Conservation (phyloP, 2,329 filamentous ascomycete species). For the Elsinoe perseae region DNA sequence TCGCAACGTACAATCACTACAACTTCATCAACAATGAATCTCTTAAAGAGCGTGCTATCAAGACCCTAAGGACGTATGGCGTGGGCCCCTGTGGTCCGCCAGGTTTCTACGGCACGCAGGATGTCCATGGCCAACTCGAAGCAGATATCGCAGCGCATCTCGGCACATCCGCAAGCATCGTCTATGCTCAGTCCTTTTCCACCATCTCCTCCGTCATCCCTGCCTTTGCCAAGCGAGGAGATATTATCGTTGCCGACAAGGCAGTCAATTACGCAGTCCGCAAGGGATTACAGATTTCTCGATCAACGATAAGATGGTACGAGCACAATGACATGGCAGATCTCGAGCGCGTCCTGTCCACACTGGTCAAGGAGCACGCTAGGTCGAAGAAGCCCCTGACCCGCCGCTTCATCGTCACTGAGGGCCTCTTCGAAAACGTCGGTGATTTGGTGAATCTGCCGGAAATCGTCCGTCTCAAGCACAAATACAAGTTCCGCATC, state of each 20-base stretch:
- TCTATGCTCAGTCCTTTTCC: constrained; percentile 93
- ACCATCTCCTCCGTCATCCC: constrained; percentile 97
- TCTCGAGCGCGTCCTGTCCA: constrained; percentile 74
- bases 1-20: constrained; percentile 95
- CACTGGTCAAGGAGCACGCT: constrained; percentile 78
- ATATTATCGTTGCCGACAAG: constrained; percentile 92
- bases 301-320: constrained; percentile 88
- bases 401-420: constrained; percentile 88
- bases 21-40: constrained; percentile 91
- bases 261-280: constrained; percentile 90
- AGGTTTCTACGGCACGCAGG: constrained; percentile 96
- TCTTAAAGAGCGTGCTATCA: constrained; percentile 90
- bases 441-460: constrained; percentile 81
- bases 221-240: constrained; percentile 91
- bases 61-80: constrained; percentile 87
- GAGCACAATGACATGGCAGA: constrained; percentile 96
- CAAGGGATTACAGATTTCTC: constrained; percentile 86
- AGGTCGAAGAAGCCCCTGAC: constrained; percentile 79
- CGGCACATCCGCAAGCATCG: constrained; percentile 80
- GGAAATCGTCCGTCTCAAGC: constrained; percentile 85
- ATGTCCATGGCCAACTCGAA: constrained; percentile 96
- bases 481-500: constrained; percentile 94
- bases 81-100: constrained; percentile 95
- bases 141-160: constrained; percentile 85
- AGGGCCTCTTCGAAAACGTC: constrained; percentile 84